Conservation (phyloP, 2,329 filamentous ascomycete genomes). For the Claviceps digitariae region DNA sequence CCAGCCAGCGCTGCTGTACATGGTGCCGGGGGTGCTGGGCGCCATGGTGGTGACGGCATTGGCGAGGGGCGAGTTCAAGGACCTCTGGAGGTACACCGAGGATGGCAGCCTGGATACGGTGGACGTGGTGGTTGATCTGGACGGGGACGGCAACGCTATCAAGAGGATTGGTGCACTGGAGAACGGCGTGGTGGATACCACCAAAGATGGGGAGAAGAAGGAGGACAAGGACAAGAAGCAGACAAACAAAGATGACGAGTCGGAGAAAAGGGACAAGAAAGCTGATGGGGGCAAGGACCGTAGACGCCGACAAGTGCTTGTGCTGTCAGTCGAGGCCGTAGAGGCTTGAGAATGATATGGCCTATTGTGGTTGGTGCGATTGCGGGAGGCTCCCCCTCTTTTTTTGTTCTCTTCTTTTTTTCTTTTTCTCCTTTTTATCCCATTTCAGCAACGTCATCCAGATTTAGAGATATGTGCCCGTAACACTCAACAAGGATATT, state of each 20-base stretch:
- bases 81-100: slow-evolving; percentile 78
- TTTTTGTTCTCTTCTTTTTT: neutral
- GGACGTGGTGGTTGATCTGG: slow-evolving; percentile 43
- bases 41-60: slow-evolving; percentile 64
- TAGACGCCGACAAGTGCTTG: slow-evolving; percentile 19
- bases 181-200: slow-evolving; percentile 24
- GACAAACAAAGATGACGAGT: slow-evolving; percentile 1
- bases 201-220: slow-evolving; percentile 15
- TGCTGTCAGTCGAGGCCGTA: slow-evolving; percentile 20
- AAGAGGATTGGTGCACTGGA: slow-evolving; percentile 25
- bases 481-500: too few relatives aligned
- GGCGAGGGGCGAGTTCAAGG: slow-evolving; percentile 53
- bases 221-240: slow-evolving; percentile 1
- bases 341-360: slow-evolving; percentile 7
- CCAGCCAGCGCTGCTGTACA: slow-evolving; percentile 82
- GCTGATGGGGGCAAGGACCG: slow-evolving; percentile 6
- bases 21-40: slow-evolving; percentile 73
- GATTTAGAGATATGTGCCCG: too few relatives aligned
- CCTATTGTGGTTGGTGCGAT: too few relatives aligned
- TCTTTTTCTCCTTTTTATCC: neutral
- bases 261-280: slow-evolving; percentile 4
- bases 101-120: slow-evolving; percentile 42
- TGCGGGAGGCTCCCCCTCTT: neutral
- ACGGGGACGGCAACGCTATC: slow-evolving; percentile 31
- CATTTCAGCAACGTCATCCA: too few relatives aligned